Conservation (phyloP, 192 early-diverging fungal species). For the Linnemannia zychae region DNA sequence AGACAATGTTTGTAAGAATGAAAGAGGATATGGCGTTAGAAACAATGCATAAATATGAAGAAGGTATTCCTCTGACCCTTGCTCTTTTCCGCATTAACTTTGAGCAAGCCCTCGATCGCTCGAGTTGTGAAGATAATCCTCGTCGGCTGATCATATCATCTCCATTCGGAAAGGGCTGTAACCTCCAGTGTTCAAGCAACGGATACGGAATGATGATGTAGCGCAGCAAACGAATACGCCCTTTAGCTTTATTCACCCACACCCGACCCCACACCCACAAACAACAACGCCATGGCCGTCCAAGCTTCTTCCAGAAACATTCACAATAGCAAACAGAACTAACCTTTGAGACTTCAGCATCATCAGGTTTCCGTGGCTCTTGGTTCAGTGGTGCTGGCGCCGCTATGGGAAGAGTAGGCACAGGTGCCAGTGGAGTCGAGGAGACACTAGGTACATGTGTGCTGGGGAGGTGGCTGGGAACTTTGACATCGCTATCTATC, state of each 20-base stretch:
- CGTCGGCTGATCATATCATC: neutral
- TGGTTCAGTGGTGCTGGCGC: conserved; percentile 18
- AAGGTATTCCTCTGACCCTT: neutral
- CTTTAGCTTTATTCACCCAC: conserved; percentile 44
- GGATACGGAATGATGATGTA: conserved; percentile 7
- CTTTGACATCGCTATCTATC: conserved; percentile 55
- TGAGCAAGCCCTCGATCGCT: neutral
- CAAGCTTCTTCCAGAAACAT: conserved; percentile 2
- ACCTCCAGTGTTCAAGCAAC: neutral
- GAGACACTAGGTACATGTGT: conserved; percentile 46
- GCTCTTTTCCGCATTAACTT: neutral
- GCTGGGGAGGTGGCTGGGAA: conserved; percentile 34
- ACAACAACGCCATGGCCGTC: neutral
- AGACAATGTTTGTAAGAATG: neutral
- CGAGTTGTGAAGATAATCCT: neutral
- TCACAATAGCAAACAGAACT: conserved; percentile 37
- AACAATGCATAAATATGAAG: neutral
- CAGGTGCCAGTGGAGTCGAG: conserved; percentile 39
- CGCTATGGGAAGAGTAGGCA: conserved; percentile 27
- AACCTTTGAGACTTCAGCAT: conserved; percentile 56
- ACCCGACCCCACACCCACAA: neutral
- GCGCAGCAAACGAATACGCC: conserved; percentile 18
- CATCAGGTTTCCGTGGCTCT: conserved; percentile 50
- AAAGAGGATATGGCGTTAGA: conserved; percentile 18
- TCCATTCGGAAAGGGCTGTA: neutral